A percentile compares a stretch with the other conserved stretches of the same genome.
These are phyloP conservation scores for Tetracladium setigerum DNA, from an alignment of 495 filamentous ascomycete species.

Conservation along the genomic window DNA sequence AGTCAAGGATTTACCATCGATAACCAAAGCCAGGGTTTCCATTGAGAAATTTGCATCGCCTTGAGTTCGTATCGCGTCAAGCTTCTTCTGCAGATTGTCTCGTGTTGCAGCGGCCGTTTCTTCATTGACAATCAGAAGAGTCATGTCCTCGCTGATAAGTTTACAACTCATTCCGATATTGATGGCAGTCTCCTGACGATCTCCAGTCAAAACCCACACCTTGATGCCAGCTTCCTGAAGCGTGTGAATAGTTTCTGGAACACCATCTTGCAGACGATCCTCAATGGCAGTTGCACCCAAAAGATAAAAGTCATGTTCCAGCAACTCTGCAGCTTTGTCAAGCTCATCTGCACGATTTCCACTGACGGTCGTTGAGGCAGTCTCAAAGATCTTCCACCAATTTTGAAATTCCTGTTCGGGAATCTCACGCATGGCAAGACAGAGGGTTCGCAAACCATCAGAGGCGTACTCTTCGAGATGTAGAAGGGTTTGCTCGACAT, in stretches of 20 bases:
- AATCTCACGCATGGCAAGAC: conserved; percentile 90
- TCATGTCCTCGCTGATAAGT: conserved; percentile 98
- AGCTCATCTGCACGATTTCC: conserved; percentile 91
- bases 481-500: conserved; percentile 77
- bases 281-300: conserved; percentile 97
- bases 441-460: conserved; percentile 91
- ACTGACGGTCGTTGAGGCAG: conserved; percentile 82
- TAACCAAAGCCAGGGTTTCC: conserved; percentile 88
- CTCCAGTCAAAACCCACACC: conserved; percentile 96
- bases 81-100: conserved; percentile 84
- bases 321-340: conserved; percentile 93
- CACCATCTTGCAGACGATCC: conserved; percentile 93
- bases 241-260: conserved; percentile 97
- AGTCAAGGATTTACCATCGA: conserved; percentile 92
- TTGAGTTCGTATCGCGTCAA: conserved; percentile 74
- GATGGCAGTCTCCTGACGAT: conserved; percentile 97
- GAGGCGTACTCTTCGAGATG: conserved; percentile 98
- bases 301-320: conserved; percentile 85
- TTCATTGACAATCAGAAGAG: conserved; percentile 92
- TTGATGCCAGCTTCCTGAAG: conserved; percentile 97
- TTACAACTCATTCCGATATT: conserved; percentile 99
- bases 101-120: conserved; percentile 66
- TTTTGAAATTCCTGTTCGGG: conserved; percentile 84
- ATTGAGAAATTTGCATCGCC: conserved; percentile 63
- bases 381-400: conserved; percentile 84